Base-by-base conservation (phyloP, 2,329 filamentous ascomycete genomes). In the Colletotrichum sp. region DNA sequence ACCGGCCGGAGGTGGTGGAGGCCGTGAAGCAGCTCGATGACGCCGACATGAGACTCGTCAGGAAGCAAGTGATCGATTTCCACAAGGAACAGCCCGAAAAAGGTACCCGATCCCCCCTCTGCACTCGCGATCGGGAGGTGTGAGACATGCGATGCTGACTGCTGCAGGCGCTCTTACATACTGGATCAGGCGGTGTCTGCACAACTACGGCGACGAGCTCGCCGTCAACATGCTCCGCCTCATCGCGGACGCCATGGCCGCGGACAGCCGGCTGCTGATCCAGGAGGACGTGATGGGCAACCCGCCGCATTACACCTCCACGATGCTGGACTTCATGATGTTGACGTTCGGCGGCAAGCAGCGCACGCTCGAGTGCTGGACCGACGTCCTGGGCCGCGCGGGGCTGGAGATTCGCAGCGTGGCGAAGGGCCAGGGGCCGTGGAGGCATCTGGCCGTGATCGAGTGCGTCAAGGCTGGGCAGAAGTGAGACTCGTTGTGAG, bases 171-270 rank as follows among this genome's bases (percentile, higher is more conserved):
- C 85, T 8, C 76, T 83, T 18, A 76, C 83, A 8, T 86, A 86
- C 77, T 83, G 80, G 79, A 83, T 83, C 72, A 80, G 80, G 48
- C 82, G 83, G n/a, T 83, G 83, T 60, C 80, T 86, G 5, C 85
- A 86, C 72, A 83, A 86, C 72, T 85, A 85, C 77, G 77, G 80
- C 32, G 83, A 85, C 70, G 79, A 80, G 3, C 77, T 81, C 15
- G 80, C 79, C 7, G 79, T 82, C 4, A 71, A 78, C 43, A 85
- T 86, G 10, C 79, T 86, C 26, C 67, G 79, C 69, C 79, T 80
- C 13, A 70, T 84, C 4, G 74, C 79, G 2, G 77, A 77, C 4
- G 83, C 83, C 32, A 81, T 85, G 80, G 80, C 79, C 12, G 32
- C 69, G 0, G 82, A 85, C 66, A 84, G 83, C 76, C 80, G 78